Conservation (phyloP, 495 filamentous ascomycete species). For the Penicillium maclennaniae region DNA sequence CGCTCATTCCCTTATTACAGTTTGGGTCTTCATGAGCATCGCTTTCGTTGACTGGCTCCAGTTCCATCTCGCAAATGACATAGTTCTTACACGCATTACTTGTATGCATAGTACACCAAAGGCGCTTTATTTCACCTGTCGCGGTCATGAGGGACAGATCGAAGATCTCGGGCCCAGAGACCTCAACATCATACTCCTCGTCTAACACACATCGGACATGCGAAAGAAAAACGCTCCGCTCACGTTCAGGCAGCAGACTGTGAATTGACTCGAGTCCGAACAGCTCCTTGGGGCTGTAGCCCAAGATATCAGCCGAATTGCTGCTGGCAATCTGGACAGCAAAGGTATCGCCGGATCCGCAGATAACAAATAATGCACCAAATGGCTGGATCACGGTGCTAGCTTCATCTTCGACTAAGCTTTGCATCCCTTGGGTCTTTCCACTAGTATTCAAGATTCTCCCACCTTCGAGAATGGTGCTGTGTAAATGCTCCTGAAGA, state of each 20-base stretch:
- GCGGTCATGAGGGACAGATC: constrained; percentile 59
- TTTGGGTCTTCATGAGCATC: neutral
- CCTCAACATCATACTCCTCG: constrained; percentile 56
- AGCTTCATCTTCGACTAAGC: constrained; percentile 14
- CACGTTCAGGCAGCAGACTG: constrained; percentile 70
- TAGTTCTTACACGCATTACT: constrained; percentile 54
- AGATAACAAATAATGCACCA: constrained; percentile 68
- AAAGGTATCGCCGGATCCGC: constrained; percentile 56
- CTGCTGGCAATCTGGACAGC: constrained; percentile 73
- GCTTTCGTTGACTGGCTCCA: constrained; percentile 38
- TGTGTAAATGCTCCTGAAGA: constrained; percentile 3
- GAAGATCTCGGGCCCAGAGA: constrained; percentile 79
- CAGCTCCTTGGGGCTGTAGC: constrained; percentile 68
- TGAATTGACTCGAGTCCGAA: constrained; percentile 70
- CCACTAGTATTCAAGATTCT: constrained; percentile 6
- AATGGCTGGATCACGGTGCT: constrained; percentile 64
- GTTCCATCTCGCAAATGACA: constrained; percentile 83
- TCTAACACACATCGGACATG: constrained; percentile 73
- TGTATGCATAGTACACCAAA: constrained; percentile 87
- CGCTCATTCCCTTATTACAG: neutral
- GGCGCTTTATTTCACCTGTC: constrained; percentile 45
- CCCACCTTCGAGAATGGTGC: constrained; percentile 4
- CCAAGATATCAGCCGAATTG: constrained; percentile 72
- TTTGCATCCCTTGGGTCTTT: constrained; percentile 1
- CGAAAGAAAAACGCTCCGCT: constrained; percentile 67